Evolutionary conservation across 805 yeast genomes (phyloP).

Genomic region (Tetrapisispora phaffii): DNA sequence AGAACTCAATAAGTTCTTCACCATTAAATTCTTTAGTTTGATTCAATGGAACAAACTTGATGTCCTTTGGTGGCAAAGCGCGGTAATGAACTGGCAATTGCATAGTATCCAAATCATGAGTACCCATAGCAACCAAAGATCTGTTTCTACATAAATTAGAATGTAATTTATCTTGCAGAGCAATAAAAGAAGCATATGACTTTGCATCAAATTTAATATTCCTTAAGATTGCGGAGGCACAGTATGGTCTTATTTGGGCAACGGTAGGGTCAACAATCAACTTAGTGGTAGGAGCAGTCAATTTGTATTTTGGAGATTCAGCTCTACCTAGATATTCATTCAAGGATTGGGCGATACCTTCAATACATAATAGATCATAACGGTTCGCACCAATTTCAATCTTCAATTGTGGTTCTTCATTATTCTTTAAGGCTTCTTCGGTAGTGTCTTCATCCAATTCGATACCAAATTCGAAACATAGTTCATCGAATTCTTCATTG

Average conservation of each 20-base stretch:
- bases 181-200: slow-evolving; percentile 86
- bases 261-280: slow-evolving; percentile 73
- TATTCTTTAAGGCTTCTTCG: slow-evolving; percentile 36
- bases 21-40: slow-evolving; percentile 67
- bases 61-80: slow-evolving; percentile 69
- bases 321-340: slow-evolving; percentile 76
- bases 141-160: slow-evolving; percentile 93
- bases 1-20: slow-evolving; percentile 72
- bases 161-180: slow-evolving; percentile 92
- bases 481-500: slow-evolving; percentile 89
- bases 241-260: slow-evolving; percentile 73
- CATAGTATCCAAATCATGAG: slow-evolving; percentile 83
- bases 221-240: slow-evolving; percentile 89
- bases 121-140: slow-evolving; percentile 95
- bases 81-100: slow-evolving; percentile 79
- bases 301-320: slow-evolving; percentile 55
- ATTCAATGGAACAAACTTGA: slow-evolving; percentile 67
- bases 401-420: slow-evolving; percentile 81
- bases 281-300: slow-evolving; percentile 52
- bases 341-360: slow-evolving; percentile 92
- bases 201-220: slow-evolving; percentile 73
- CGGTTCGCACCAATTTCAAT: slow-evolving; percentile 98
- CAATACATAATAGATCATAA: slow-evolving; percentile 95
- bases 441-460: slow-evolving; percentile 97
- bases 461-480: slow-evolving; percentile 94